Base-by-base conservation (phyloP, 352 stramenopile species). In the Globisporangium polare region DNA sequence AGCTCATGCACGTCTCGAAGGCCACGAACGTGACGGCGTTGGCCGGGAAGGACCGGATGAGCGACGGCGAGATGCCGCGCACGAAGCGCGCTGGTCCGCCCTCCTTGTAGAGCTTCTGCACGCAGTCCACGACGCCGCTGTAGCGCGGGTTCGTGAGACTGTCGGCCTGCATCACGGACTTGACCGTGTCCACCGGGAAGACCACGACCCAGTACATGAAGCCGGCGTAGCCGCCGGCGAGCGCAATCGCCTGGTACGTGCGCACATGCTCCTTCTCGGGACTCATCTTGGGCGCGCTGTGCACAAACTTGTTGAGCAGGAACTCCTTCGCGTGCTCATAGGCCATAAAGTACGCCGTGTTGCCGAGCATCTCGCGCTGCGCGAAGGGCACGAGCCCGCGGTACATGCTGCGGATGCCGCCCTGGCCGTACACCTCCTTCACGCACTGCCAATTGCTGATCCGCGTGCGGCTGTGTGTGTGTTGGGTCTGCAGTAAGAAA, bases 21-120 rank as follows among this genome's bases (percentile, higher is more conserved):
- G 83, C 84, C 13, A 94, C 81, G 65, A 92, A 94, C 53, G 84
- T 92, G 64, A 92, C 81, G n/a, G 83, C 85, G 56, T 94, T 92
- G 5, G 84, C 81, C 22, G 85, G 85, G 61, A 94, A 92, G 37
- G 85, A 72, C 29, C 85, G 81, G 5, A 94, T 47, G 17, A 94
- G 70, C 42, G 83, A 90, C 43, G 85, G 83, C 42, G 83, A 86
- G 47, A 94, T 91, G 35, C 85, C 85, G 29, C 82, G 81, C 58
- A 89, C 91, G 65, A 94, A 94, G n/a, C 85, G 78, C 27, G 57
- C 60, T 1, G 69, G 66, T 5, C 81, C 81, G 49, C 81, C 83
- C 66, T 94, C 85, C 17, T 70, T 63, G 68, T 90, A 91, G 18
- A 92, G 75, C 55, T 92, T 71, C 42, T 65, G 66, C 51, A 67